Conservation (phyloP, 2,329 filamentous ascomycete genomes). For the Ustilaginoidea virens region DNA sequence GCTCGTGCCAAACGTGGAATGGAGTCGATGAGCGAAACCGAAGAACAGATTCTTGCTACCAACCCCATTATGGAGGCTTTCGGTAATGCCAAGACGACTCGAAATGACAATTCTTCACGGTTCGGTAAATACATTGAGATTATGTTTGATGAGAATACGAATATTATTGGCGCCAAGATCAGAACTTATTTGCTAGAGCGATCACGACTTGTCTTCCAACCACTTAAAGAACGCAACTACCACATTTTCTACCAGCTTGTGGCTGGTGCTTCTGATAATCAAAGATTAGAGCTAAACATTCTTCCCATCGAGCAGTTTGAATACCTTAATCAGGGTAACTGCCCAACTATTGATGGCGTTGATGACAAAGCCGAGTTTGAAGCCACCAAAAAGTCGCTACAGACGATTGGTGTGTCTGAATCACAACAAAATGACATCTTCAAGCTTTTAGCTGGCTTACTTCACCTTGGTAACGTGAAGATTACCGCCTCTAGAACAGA, state of each 20-base stretch:
- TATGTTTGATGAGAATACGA: constrained; percentile 90
- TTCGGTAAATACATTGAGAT: constrained; percentile 99
- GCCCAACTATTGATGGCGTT: constrained; percentile 81
- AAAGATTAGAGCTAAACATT: constrained; percentile 66
- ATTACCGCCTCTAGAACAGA: constrained; percentile 84
- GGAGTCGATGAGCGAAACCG: constrained; percentile 86
- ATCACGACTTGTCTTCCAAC: constrained; percentile 92
- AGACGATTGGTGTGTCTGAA: constrained; percentile 69
- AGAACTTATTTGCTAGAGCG: constrained; percentile 90
- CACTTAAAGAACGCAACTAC: constrained; percentile 94
- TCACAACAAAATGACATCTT: constrained; percentile 74
- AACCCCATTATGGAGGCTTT: constrained; percentile 99
- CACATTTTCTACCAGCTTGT: constrained; percentile 98
- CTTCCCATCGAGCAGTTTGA: constrained; percentile 80
- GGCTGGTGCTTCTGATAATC: constrained; percentile 72
- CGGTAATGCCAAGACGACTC: constrained; percentile 97
- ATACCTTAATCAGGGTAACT: constrained; percentile 89
- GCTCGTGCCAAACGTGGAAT: constrained; percentile 60
- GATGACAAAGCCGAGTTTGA: constrained; percentile 91
- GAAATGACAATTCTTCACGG: constrained; percentile 97
- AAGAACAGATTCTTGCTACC: constrained; percentile 94
- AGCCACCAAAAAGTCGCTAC: constrained; percentile 72
- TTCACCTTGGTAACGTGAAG: constrained; percentile 94
- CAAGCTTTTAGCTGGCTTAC: constrained; percentile 71
- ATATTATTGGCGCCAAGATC: constrained; percentile 96